A percentile compares a stretch with the other conserved stretches of the same genome.
phyloP scores from a whole-genome alignment of 2,329 filamentous ascomycete species.

The Phaeophleospora eucalypticola region DNA sequence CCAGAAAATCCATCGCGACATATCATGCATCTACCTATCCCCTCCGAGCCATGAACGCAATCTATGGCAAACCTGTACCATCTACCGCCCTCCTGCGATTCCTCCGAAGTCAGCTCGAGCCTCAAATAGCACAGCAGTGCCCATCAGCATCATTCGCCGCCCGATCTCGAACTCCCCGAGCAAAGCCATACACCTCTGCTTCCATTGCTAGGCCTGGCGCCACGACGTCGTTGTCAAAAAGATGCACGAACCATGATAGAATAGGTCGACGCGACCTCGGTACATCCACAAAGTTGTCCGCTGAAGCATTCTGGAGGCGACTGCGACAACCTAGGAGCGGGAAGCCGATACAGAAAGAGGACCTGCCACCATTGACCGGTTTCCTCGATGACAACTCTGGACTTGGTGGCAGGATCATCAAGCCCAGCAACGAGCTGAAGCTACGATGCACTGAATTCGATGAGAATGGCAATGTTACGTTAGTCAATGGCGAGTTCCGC shows the following conservation, averaged over 20 bases:
- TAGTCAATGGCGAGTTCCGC: slow-evolving; percentile 93
- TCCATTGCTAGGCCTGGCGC: slow-evolving; percentile 4
- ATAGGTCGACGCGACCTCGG: slow-evolving; percentile 19
- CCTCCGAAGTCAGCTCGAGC: slow-evolving; percentile 65
- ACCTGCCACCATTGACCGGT: slow-evolving; percentile 51
- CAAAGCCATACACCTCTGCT: slow-evolving; percentile 27
- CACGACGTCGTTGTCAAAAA: slow-evolving; percentile 3
- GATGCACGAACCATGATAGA: slow-evolving; percentile 21
- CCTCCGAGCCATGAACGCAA: slow-evolving; percentile 24
- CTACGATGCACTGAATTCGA: slow-evolving; percentile 94
- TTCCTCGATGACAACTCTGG: slow-evolving; percentile 58
- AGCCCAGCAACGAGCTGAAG: slow-evolving; percentile 77
- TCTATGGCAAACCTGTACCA: slow-evolving; percentile 38
- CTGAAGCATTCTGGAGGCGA: slow-evolving; percentile 27
- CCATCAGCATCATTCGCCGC: neutral
- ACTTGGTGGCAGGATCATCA: slow-evolving; percentile 63
- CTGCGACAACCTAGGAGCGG: slow-evolving; percentile 20
- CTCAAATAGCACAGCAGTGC: neutral
- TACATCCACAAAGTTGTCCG: slow-evolving; percentile 9
- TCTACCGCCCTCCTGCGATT: slow-evolving; percentile 64
- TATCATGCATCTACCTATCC: slow-evolving; percentile 4
- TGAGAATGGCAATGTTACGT: slow-evolving; percentile 82
- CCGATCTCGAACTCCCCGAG: slow-evolving; percentile 12
- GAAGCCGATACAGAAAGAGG: slow-evolving; percentile 49
- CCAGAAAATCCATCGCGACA: neutral